Evolutionary conservation across 208 protist genomes (phyloP), one percentile per base, ranked within the genome.

Genomic region (Naegleria fowleri): DNA sequence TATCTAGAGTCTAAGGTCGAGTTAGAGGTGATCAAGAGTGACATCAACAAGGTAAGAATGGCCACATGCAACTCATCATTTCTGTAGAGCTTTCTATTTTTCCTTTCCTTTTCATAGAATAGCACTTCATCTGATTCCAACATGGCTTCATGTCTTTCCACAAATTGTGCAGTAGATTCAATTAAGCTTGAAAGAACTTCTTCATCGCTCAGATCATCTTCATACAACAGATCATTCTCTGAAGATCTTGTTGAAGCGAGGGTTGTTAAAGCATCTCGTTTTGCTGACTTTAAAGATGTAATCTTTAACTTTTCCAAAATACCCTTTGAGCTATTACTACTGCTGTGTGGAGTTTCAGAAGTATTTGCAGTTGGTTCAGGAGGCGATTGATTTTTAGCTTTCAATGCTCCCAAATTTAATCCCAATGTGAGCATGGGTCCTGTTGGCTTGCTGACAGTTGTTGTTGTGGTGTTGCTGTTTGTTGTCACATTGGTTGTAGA

Each of bases 61-160:
- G 41, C 86, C 4, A 89, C 48, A 25, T 89, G 86, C 39, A 89
- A 67, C 6, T 52, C 29, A 41, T 58, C 41, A 40, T 67, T 40
- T 43, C 19, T 19, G 40, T 89, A 89, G 13, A 89, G 39, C 22
- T 89, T 89, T 89, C 86, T 88, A 19, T 88, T 88, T 29, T 58
- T 88, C 55, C 85, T 88, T 38, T 88, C 85, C 19, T 4, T 29
- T 79, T 79, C 67, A 79, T 43, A 85, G 36, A 85, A 85, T 85
- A 43, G 79, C 1, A 43, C 5, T 43, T 85, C 79, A 29, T 43
- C 79, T 43, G n/a, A 43, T 39, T 43, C 38, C 15, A 85, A 43
- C 13, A 85, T 36, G 9, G 79, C 38, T 36, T 43, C 38, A 43
- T 43, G 36, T 39, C 79, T 39, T 36, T 85, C 79, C 7, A 85